These are phyloP conservation scores for Saxispiralis lemnorum DNA, from an alignment of 495 filamentous ascomycete genomes.

Conservation along the genomic window DNA sequence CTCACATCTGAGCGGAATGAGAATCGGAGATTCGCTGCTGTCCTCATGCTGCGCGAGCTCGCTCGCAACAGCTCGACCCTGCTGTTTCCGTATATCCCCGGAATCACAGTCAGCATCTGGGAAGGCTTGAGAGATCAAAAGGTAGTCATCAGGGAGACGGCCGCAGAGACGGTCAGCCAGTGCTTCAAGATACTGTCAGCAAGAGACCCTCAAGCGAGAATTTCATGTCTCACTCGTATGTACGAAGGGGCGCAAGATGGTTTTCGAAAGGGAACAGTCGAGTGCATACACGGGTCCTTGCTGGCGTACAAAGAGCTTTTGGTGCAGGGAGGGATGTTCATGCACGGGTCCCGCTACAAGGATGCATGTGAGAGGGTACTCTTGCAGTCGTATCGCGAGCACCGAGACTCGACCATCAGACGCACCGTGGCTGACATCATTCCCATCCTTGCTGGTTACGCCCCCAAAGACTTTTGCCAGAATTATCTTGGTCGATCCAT, in stretches of 20 bases:
- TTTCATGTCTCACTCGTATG: conserved; percentile 72
- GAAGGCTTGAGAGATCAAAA: conserved; percentile 77
- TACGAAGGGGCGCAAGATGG: conserved; percentile 65
- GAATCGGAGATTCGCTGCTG: conserved; percentile 76
- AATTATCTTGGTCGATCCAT: conserved; percentile 87
- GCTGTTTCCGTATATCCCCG: conserved; percentile 76
- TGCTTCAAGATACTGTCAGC: conserved; percentile 88
- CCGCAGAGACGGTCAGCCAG: conserved; percentile 74
- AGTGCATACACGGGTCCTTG: conserved; percentile 79
- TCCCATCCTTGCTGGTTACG: conserved; percentile 81
- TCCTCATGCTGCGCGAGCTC: conserved; percentile 75
- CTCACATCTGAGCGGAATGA: conserved; percentile 89
- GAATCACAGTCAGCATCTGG: conserved; percentile 89
- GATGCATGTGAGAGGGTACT: conserved; percentile 84
- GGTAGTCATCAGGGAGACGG: conserved; percentile 76
- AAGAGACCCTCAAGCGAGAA: conserved; percentile 66
- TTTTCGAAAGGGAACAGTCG: conserved; percentile 59
- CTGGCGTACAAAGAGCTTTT: conserved; percentile 81
- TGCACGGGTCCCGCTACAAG: conserved; percentile 55
- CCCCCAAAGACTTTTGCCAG: conserved; percentile 65
- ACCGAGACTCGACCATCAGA: conserved; percentile 70
- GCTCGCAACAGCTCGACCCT: conserved; percentile 81
- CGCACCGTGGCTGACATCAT: conserved; percentile 77
- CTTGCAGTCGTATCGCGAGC: conserved; percentile 55
- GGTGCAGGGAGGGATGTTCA: conserved; percentile 91